Conservation (phyloP, 2,329 filamentous ascomycete species). For the Colletotrichum cordylinicola region DNA sequence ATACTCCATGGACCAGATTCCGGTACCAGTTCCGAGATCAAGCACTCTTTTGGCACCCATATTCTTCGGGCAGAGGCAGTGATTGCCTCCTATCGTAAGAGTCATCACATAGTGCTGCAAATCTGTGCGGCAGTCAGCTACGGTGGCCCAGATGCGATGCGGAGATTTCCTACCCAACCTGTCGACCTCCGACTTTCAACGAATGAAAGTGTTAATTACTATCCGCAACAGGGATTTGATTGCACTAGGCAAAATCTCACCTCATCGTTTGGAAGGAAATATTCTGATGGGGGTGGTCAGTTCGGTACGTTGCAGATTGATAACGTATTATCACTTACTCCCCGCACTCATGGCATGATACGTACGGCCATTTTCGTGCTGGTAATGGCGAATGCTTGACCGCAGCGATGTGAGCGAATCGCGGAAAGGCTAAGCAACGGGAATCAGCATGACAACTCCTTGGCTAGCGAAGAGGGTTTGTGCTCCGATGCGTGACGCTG, state of each 20-base stretch:
- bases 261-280: conserved; percentile 29
- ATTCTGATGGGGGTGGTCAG: conserved; percentile 23
- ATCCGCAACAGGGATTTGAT: too few species aligned
- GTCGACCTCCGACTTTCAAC: conserved; percentile 31
- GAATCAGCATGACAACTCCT: background rate
- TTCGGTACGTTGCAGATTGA: background rate
- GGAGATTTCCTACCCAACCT: conserved; percentile 24
- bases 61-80: conserved; percentile 30
- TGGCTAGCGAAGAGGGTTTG: background rate
- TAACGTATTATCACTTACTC: background rate
- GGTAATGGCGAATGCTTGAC: conserved; percentile 41
- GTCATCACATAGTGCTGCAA: conserved; percentile 39
- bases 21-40: conserved; percentile 56
- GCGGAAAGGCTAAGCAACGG: background rate
- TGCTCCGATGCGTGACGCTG: background rate
- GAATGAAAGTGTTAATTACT: too few species aligned
- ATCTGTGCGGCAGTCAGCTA: conserved; percentile 24
- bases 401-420: conserved; percentile 1
- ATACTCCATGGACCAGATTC: conserved; percentile 50
- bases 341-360: conserved; percentile 35
- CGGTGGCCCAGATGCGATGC: background rate
- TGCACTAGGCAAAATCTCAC: conserved; percentile 20
- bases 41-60: conserved; percentile 35
- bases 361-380: conserved; percentile 42
- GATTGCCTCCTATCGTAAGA: conserved; percentile 34